Conservation (phyloP, 345 rosid genomes). For the Capsella bursapastoris region DNA sequence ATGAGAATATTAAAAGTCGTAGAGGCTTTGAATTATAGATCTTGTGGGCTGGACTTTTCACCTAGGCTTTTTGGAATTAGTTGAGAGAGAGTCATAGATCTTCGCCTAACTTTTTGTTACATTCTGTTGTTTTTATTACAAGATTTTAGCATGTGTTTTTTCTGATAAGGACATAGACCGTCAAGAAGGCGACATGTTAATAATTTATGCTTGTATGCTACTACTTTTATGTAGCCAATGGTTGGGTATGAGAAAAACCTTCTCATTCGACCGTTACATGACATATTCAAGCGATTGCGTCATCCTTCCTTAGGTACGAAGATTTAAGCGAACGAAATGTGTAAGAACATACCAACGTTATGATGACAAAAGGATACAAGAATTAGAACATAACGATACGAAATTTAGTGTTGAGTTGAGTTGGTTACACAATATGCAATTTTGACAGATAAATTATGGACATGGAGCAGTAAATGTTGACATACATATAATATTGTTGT, state of each 20-base stretch:
- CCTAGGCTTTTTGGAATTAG: constrained; percentile 29
- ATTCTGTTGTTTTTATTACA: constrained; percentile 34
- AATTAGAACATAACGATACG: neutral
- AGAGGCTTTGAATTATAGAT: constrained; percentile 20
- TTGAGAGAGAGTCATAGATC: constrained; percentile 13
- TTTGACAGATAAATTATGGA: neutral
- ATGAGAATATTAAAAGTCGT: constrained; percentile 9
- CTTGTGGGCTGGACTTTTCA: constrained; percentile 28
- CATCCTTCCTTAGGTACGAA: constrained; percentile 5
- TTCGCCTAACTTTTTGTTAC: constrained; percentile 28
- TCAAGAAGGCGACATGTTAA: constrained; percentile 17
- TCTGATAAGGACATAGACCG: constrained; percentile 7
- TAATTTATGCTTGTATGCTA: neutral
- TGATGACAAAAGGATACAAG: constrained; percentile 9
- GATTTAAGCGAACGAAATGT: neutral
- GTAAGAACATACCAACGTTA: neutral
- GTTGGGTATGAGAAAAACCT: constrained; percentile 10
- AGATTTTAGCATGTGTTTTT: constrained; percentile 21
- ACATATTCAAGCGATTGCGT: constrained; percentile 22
- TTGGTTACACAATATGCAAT: neutral
- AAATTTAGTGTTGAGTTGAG: constrained; percentile 5
- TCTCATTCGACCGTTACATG: constrained; percentile 22
- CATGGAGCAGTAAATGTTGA: neutral
- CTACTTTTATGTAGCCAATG: neutral
- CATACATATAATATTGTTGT: constrained; percentile 5